Conservation (phyloP, 495 filamentous ascomycete species). For the Talaromyces thailandensis region DNA sequence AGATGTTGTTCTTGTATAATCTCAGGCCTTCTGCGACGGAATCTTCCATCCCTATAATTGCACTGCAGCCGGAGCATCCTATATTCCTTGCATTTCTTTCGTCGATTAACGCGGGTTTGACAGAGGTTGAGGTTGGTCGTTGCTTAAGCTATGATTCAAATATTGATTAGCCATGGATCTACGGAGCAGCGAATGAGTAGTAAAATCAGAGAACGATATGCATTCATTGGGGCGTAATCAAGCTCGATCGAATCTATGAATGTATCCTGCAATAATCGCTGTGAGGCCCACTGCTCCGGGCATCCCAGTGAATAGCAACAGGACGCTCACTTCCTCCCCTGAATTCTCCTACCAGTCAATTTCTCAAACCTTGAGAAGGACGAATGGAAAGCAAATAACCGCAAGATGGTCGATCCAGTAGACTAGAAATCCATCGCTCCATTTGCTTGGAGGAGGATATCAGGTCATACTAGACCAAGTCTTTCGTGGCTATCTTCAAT, state of each 20-base stretch:
- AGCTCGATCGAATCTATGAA: background rate
- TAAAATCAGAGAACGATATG: background rate
- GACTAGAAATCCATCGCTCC: conserved; percentile 4
- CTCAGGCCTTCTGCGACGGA: conserved; percentile 29
- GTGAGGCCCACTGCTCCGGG: background rate
- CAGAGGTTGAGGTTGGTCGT: background rate
- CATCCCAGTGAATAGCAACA: conserved; percentile 6
- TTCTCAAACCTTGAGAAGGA: background rate
- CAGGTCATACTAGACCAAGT: background rate
- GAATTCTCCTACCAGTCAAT: background rate
- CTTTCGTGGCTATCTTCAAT: background rate
- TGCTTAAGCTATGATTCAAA: background rate
- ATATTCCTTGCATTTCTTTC: conserved; percentile 14
- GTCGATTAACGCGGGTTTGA: conserved; percentile 3
- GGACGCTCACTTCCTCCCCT: background rate
- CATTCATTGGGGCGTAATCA: background rate
- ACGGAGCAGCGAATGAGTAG: background rate
- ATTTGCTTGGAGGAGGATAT: conserved; percentile 4
- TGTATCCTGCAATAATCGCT: conserved; percentile 6
- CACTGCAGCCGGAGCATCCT: conserved; percentile 30
- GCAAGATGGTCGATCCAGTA: background rate
- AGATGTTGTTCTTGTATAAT: conserved; percentile 43
- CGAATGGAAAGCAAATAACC: background rate
- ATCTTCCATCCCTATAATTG: conserved; percentile 36
- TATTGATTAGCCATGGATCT: background rate